Conservation (phyloP, 306 rosid species). For the Lupinus albus region DNA sequence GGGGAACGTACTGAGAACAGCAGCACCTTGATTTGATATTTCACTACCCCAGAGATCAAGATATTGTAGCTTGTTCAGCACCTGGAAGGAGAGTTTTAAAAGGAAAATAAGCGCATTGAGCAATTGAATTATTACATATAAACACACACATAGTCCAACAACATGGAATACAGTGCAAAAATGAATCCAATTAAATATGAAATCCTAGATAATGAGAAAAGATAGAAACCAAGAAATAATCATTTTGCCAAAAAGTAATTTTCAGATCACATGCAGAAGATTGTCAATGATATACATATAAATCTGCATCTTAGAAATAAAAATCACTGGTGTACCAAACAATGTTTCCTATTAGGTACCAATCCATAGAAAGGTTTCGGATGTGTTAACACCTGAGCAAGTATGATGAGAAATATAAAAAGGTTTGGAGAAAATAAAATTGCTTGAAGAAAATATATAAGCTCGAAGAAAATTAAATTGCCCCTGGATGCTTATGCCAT, state of each 20-base stretch:
- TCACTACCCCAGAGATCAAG: constrained; percentile 94
- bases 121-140: neutral
- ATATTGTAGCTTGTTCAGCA: constrained; percentile 65
- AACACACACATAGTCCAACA: neutral
- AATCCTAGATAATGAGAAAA: constrained; percentile 19
- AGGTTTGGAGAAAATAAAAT: too few relatives aligned
- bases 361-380: neutral
- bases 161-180: constrained; percentile 8
- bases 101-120: neutral
- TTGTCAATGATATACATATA: constrained; percentile 12
- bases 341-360: neutral
- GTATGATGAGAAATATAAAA: too few relatives aligned
- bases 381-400: neutral
- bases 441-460: too few relatives aligned
- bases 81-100: constrained; percentile 47
- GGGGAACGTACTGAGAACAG: constrained; percentile 62
- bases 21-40: constrained; percentile 73
- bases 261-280: constrained; percentile 20
- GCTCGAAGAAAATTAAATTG: too few relatives aligned
- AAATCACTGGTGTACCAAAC: neutral
- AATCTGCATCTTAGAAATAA: constrained; percentile 2
- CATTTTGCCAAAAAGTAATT: constrained; percentile 1
- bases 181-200: constrained; percentile 17
- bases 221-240: constrained; percentile 12
- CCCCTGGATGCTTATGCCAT: too few relatives aligned